Evolutionary conservation across 371 early-diverging fungal genomes (phyloP), one percentile per base, ranked within the genome.

Genomic region (Hamiltosporidium magnivora): DNA sequence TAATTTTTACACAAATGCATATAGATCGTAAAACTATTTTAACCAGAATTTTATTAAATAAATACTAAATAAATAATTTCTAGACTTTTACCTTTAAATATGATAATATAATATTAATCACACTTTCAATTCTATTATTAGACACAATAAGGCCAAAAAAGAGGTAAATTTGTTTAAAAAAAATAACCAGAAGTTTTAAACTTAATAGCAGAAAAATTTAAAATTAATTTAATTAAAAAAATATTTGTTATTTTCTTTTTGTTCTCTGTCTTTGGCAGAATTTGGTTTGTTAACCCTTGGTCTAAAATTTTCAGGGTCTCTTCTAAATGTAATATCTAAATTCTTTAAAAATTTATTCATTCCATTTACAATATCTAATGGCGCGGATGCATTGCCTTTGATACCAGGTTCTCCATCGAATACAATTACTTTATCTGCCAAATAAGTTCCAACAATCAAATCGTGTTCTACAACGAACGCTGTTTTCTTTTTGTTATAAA

Each of bases 401-500:
- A 92, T 86, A 1, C 91, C 89, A 14, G 99, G 95, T 53, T 69
- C 82, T 78, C 97, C 99, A 2, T 90, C 91, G 83, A 93, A 96
- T 36, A 98, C 94, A 80, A 98, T 89, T 37, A 96, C 93, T 79
- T 93, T 89, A 80, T 96, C 96, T 59, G 99, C 99, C 65, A 98
- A 84, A 80, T 98, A 98, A n/a, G 97, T 96, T n/a, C 93, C 95
- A 91, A 98, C 94, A 79, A 96, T 94, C 83, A 98, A 93, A 84
- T 98, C 99, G 88, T 98, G 99, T 87, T 98, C 99, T 63, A 98
- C 99, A 67, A 98, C 86, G 84, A 98, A 96, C 43, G 96, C 96
- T 38, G 93, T 92, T 85, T 92, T 92, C 83, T 93, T 92, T 71
- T 89, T 86, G 83, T 92, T 90, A 72, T 96, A 85, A 70, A 96